Evolutionary conservation across 108 stramenopile species (phyloP), one percentile per base, ranked within the genome.

Genomic region (Skeletonema potamos): DNA sequence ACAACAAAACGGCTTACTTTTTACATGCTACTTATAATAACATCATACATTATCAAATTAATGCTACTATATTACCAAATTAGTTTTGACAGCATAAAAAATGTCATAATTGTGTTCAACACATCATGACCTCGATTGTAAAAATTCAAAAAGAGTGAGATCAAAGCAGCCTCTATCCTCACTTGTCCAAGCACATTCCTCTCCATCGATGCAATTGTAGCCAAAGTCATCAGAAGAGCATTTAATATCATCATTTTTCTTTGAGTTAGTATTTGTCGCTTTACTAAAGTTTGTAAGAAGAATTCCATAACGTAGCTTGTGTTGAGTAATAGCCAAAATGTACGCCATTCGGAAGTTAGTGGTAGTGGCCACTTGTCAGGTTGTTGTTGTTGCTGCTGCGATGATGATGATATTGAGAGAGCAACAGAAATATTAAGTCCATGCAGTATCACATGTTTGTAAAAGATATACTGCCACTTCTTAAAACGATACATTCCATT

Each of bases 271-370:
- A 85, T 44, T n/a, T 67, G 30, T 48, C 86, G 82, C 63, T 91
- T 91, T 27, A 95, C 94, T 33, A 95, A 39, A 43, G 79, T 89
- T 66, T 95, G 94, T 27, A 95, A 43, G 54, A 92, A 95, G 64
- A 95, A 95, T 70, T 95, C 94, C 90, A 92, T 87, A 6, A 90
- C 90, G 76, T 95, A 95, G 9, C 79, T 74, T 1, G 84, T 73
- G 68, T 95, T 92, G 24, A 95, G 72, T 2, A 63, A 62, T 37
- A 95, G 27, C 91, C 91, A 95, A 67, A 89, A 95, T 17, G 88
- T 63, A 27, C 91, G 46, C 85, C 89, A 95, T 2, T 72, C 33
- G 34, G 27, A 72, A 7, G 72, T 58, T 0, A 62, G 65, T 12
- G 64, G 55, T 22, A 34, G 30, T 27, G 34, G 39, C n/a, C n/a